Evolutionary conservation across 169 alveolate species (phyloP).

Genomic region (Plasmodium berghei): DNA sequence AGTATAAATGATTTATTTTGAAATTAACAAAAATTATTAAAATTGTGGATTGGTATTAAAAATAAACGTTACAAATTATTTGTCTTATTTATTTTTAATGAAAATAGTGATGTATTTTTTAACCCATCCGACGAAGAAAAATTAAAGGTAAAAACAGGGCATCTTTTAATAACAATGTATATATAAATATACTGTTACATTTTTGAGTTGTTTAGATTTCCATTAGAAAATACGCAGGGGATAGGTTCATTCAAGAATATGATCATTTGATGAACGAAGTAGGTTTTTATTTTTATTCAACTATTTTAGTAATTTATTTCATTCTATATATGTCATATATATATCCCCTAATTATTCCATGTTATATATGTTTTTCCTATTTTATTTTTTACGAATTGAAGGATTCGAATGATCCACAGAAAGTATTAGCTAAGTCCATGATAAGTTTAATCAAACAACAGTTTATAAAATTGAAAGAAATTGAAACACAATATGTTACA

Average conservation of each 20-base stretch:
- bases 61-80: background rate
- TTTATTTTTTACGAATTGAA: slow-evolving; percentile 6
- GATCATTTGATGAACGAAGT: slow-evolving; percentile 50
- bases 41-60: background rate
- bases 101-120: slow-evolving; percentile 21
- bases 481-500: slow-evolving; percentile 45
- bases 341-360: background rate
- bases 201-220: slow-evolving; percentile 15
- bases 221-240: slow-evolving; percentile 64
- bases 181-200: background rate
- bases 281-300: slow-evolving; percentile 6
- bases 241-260: slow-evolving; percentile 43
- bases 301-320: background rate
- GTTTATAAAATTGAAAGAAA: slow-evolving; percentile 54
- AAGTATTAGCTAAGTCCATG: slow-evolving; percentile 46
- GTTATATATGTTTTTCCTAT: background rate
- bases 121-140: slow-evolving; percentile 50
- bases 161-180: background rate
- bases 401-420: slow-evolving; percentile 45
- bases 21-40: background rate
- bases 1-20: background rate
- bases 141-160: slow-evolving; percentile 22
- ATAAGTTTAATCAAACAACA: slow-evolving; percentile 59
- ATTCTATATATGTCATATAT: background rate
- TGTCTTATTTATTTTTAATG: background rate